Base-by-base conservation (phyloP, 169 alveolate species). In the Eimeria brunetti region DNA sequence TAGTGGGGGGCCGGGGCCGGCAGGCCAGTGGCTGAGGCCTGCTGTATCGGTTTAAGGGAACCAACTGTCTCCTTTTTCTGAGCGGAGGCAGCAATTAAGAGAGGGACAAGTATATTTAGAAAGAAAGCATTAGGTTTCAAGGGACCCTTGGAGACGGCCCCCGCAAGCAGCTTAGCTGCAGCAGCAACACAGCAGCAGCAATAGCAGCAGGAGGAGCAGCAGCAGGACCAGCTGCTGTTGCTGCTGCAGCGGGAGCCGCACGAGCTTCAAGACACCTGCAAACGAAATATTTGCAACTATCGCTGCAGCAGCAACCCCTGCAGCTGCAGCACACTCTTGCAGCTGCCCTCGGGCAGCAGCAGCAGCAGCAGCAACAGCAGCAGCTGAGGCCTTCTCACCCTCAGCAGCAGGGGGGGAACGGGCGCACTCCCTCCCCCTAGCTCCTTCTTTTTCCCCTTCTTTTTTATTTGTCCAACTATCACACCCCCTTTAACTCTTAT, bases 1-100 rank as follows among this genome's bases (percentile, higher is more conserved):
- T 27, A 78, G 88, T 78, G 88, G 88, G 88, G 88, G 88, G 88
- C 88, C 88, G 88, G 67, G 88, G 67, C 88, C 88, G 88, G 33
- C 62, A 78, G 88, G 88, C 88, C 88, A 78, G 64, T 78, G 88
- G 88, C 88, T 78, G 88, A 78, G 88, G 88, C 88, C 64, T 71
- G 81, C 53, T 30, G 81, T 36, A 71, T 71, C 81, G 81, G 81
- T 16, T 36, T 71, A 14, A 62, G n/a, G 62, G 88, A 30, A 64
- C 88, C 24, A 78, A 78, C 44, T 78, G 88, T 78, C 88, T 78
- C 88, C 62, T 78, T 78, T 62, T 30, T 78, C 22, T 46, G 44
- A 18, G 44, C 58, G 6, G 67, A 78, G 12, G 11, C 41, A 78
- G 46, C 22, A 78, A 78, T 78, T 46, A 78, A 78, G 88, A 78